Evolutionary conservation across 2,329 filamentous ascomycete species (phyloP).

Genomic region (Elsinoe ampelina): DNA sequence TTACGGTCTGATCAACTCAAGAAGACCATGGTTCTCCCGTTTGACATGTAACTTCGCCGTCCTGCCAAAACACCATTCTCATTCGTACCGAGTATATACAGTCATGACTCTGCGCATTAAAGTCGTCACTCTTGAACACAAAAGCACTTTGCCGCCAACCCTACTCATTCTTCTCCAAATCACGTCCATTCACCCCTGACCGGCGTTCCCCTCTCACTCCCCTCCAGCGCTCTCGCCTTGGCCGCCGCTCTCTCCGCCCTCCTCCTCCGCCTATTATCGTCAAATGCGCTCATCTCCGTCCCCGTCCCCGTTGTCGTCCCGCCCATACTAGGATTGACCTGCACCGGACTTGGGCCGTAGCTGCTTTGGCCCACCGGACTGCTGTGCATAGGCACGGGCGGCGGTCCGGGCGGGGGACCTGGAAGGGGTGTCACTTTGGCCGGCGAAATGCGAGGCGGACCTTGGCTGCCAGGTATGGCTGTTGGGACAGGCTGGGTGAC

Average conservation of each 20-base stretch:
- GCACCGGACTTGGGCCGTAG: slow-evolving; percentile 20
- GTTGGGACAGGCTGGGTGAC: background rate
- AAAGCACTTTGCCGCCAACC: background rate
- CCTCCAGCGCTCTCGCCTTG: slow-evolving; percentile 11
- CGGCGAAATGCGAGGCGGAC: slow-evolving; percentile 10
- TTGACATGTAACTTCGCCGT: too few species aligned
- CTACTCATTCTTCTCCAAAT: background rate
- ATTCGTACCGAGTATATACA: slow-evolving; percentile 9
- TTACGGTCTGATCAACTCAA: background rate
- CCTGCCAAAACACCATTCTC: background rate
- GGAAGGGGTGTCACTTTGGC: slow-evolving; percentile 17
- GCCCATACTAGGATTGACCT: slow-evolving; percentile 26
- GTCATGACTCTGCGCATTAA: slow-evolving; percentile 9
- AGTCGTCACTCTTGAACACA: background rate
- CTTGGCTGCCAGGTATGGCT: background rate
- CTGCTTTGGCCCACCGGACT: slow-evolving; percentile 13
- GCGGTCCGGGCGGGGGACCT: slow-evolving; percentile 17
- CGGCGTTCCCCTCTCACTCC: background rate
- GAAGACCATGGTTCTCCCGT: too few species aligned
- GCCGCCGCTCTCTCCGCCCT: slow-evolving; percentile 41
- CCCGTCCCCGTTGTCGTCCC: slow-evolving; percentile 32
- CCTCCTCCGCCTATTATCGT: slow-evolving; percentile 44
- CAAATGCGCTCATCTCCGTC: slow-evolving; percentile 38
- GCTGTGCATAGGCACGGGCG: slow-evolving; percentile 17
- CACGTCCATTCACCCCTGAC: background rate